These are phyloP conservation scores for Gossypium longicalyx DNA, from an alignment of 345 rosid species.

Conservation along the genomic window DNA sequence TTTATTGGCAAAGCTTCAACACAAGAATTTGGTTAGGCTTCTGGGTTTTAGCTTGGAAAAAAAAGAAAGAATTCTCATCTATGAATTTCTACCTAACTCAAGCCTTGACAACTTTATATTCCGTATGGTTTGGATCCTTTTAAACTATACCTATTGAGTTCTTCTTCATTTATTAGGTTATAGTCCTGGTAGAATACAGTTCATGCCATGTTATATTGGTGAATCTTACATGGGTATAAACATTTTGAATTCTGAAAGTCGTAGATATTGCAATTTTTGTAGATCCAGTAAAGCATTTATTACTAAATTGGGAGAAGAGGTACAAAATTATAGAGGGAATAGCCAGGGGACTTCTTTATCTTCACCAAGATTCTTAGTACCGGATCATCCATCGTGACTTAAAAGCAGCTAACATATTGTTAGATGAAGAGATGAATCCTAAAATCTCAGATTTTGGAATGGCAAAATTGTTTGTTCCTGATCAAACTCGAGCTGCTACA, in stretches of 20 bases:
- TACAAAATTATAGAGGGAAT: conserved; percentile 33
- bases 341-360: conserved; percentile 39
- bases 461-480: conserved; percentile 28
- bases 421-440: conserved; percentile 37
- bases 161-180: neutral
- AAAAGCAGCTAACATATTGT: conserved; percentile 40
- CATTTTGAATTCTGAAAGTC: neutral
- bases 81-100: conserved; percentile 16
- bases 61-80: conserved; percentile 9
- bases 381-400: conserved; percentile 43
- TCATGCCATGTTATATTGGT: neutral
- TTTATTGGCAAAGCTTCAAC: conserved; percentile 16
- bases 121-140: neutral
- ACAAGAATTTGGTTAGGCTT: conserved; percentile 19
- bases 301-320: conserved; percentile 37
- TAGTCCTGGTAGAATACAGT: neutral
- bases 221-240: neutral
- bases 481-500: conserved; percentile 23
- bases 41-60: conserved; percentile 9
- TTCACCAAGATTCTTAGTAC: conserved; percentile 46
- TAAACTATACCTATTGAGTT: neutral
- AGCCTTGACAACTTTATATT: conserved; percentile 15
- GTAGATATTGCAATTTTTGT: neutral
- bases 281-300: neutral
- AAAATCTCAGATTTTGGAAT: conserved; percentile 49